Percentiles rank a stretch among this genome's conserved stretches.
These are phyloP conservation scores for Dioscorea dumetorum DNA, from an alignment of 106 monocot genomes.

Conservation along the genomic window DNA sequence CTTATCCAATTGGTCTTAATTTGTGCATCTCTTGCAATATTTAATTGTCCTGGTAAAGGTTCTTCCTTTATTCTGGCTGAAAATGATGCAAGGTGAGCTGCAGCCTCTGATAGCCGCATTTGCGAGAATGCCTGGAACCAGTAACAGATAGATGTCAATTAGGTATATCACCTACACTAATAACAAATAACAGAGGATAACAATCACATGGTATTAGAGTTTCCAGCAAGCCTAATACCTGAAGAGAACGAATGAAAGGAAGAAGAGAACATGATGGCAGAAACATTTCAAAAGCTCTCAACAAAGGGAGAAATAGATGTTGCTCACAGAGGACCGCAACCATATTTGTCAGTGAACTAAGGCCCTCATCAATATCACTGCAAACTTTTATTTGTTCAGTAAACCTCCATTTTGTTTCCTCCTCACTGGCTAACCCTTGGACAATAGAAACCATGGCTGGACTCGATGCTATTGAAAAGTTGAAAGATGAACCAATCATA, in stretches of 20 bases:
- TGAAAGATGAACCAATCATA: conserved; percentile 1
- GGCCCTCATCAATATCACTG: conserved; percentile 51
- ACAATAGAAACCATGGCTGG: conserved; percentile 11
- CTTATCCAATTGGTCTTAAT: conserved; percentile 65
- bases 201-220: too few relatives aligned
- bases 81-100: conserved; percentile 81
- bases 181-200: too few relatives aligned
- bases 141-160: background rate
- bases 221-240: conserved; percentile 31
- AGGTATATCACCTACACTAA: too few relatives aligned
- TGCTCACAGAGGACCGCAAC: conserved; percentile 88
- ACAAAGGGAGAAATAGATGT: conserved; percentile 79
- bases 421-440: conserved; percentile 26
- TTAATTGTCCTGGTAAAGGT: conserved; percentile 19
- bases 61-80: conserved; percentile 81
- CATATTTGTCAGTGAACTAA: conserved; percentile 77
- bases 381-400: conserved; percentile 26
- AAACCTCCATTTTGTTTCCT: conserved; percentile 19
- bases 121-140: conserved; percentile 83
- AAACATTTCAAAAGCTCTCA: conserved; percentile 98
- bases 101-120: conserved; percentile 90
- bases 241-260: conserved; percentile 87
- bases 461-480: conserved; percentile 7
- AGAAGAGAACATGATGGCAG: conserved; percentile 86
- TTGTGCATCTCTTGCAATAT: conserved; percentile 35